Conservation (phyloP, 495 filamentous ascomycete species). For the Hyaloscypha bicolor region DNA sequence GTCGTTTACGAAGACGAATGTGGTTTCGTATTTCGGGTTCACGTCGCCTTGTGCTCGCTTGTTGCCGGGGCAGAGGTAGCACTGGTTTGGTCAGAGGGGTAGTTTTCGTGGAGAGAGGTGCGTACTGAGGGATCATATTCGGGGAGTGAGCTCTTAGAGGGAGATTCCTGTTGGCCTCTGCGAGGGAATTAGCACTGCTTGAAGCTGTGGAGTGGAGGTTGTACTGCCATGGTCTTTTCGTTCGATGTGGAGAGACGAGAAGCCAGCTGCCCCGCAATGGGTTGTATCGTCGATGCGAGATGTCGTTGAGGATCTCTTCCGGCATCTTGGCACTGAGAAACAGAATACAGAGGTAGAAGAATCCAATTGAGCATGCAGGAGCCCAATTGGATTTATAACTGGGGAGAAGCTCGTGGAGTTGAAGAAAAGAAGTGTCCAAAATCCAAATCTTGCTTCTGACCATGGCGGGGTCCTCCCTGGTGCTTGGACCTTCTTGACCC, state of each 20-base stretch:
- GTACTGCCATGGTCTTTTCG: constrained; percentile 98
- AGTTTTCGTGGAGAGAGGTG: background rate
- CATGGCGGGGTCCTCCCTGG: background rate
- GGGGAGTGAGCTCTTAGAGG: constrained; percentile 76
- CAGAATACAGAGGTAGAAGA: background rate
- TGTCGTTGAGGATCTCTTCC: constrained; percentile 83
- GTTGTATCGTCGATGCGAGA: constrained; percentile 95
- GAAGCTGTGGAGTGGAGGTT: constrained; percentile 36
- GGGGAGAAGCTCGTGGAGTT: background rate
- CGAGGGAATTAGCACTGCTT: background rate
- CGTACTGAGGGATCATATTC: constrained; percentile 73
- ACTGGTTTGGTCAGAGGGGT: constrained; percentile 44
- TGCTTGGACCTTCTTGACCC: background rate
- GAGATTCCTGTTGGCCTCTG: constrained; percentile 88
- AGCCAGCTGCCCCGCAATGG: constrained; percentile 87
- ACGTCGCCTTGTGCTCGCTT: constrained; percentile 83
- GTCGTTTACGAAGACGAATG: constrained; percentile 96
- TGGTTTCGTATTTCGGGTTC: constrained; percentile 85
- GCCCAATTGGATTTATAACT: background rate
- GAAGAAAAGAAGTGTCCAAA: background rate
- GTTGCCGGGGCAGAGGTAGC: constrained; percentile 97
- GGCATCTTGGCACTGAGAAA: constrained; percentile 40
- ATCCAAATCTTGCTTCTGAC: background rate
- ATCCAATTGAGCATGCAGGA: background rate
- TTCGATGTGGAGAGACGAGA: constrained; percentile 92